Evolutionary conservation across 257 asterid species (phyloP), one percentile per base, ranked within the genome.

Genomic region (Perilla frutescens): DNA sequence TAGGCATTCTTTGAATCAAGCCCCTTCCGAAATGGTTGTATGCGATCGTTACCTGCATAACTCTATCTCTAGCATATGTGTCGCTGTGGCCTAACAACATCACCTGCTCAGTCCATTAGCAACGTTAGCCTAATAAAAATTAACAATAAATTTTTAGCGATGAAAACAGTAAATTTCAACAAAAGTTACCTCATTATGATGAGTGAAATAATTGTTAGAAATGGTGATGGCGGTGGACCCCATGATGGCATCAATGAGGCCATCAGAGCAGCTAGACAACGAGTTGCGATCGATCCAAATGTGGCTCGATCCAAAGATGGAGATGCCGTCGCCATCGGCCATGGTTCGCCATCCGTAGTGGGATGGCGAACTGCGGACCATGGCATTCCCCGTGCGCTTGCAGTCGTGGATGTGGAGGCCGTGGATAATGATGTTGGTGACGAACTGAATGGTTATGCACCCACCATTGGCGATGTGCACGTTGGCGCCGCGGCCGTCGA

Each of bases 321-420:
- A 89, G 7, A 93, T 85, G 51, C 82, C 98, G n/a, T 93, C 98
- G 1, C 98, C 98, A 60, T 93, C 98, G 0, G 96, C 96, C 81
- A 88, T 81, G 0, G 96, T 91, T 80, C 97, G 79, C 96, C 92
- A 89, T 6, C 98, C 98, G 44, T 80, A 88, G 31, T 93, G 98
- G 15, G 76, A 43, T 0, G 92, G 87, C 0, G 97, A 89, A 77
- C 93, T 88, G 8, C 97, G 82, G 44, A 93, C 96, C 97, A 91
- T 89, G 15, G 97, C 97, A 37, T 91, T 91, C 6, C 96, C 96
- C 4, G 96, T 88, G 36, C 63, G 86, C 66, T 79, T 85, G 45
- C 96, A 89, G 62, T 89, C 94, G 61, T 93, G 98, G 39, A 93
- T 93, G 34, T 88, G 88, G 13, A 93, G 70, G 1, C 97, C 97